Percentiles rank a stretch among this genome's conserved stretches.
These are phyloP conservation scores for Wallacemonas sp. DNA, from an alignment of 208 protist species.

Conservation along the genomic window DNA sequence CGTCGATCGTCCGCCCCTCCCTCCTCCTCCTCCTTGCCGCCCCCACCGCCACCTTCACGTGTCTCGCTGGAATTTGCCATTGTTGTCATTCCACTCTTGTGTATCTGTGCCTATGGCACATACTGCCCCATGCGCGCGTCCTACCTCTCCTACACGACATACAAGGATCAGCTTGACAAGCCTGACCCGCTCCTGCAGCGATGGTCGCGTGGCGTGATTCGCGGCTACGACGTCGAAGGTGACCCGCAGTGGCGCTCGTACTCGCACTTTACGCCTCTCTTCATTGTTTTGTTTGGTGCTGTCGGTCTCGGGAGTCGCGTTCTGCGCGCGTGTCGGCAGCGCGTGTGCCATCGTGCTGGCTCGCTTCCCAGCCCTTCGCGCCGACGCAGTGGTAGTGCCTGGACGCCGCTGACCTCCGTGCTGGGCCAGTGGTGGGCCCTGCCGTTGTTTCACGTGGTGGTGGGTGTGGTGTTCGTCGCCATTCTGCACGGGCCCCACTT, in stretches of 20 bases:
- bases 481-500: conserved; percentile 36
- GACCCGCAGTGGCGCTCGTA: conserved; percentile 33
- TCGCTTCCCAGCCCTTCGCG: not conserved
- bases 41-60: not conserved
- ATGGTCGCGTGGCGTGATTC: not conserved
- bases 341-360: not conserved
- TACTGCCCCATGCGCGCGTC: not conserved
- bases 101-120: conserved; percentile 4
- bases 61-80: conserved; percentile 4
- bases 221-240: conserved; percentile 21
- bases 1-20: not conserved
- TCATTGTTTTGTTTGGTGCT: conserved; percentile 16
- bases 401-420: not conserved
- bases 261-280: conserved; percentile 19
- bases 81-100: not conserved
- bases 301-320: conserved; percentile 16
- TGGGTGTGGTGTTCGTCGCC: conserved; percentile 26
- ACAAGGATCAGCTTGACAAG: not conserved
- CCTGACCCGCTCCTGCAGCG: not conserved
- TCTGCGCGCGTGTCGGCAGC: not conserved
- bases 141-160: not conserved
- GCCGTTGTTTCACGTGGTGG: conserved; percentile 27
- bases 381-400: not conserved
- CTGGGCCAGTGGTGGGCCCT: conserved; percentile 12
- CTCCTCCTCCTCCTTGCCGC: not conserved